Conservation (phyloP, 2,329 filamentous ascomycete genomes). For the Mycosphaerelloides madeirae region DNA sequence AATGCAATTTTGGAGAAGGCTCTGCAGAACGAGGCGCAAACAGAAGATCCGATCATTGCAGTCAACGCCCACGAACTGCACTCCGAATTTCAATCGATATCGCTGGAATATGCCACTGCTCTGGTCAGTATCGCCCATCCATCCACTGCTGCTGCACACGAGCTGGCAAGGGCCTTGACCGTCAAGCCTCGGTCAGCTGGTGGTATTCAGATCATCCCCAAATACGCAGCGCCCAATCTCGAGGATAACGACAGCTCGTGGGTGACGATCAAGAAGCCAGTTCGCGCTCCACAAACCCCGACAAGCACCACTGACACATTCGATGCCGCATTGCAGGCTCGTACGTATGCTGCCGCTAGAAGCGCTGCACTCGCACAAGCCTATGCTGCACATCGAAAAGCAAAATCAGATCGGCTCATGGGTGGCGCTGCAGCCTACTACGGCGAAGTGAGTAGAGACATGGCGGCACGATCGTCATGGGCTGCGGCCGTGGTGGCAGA, state of each 20-base stretch:
- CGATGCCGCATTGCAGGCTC: not conserved
- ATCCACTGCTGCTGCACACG: constrained; percentile 54
- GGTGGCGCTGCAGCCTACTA: constrained; percentile 74
- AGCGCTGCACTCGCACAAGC: constrained; percentile 55
- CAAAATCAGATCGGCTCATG: constrained; percentile 67
- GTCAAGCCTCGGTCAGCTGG: constrained; percentile 35
- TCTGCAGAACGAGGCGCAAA: constrained; percentile 7
- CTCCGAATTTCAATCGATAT: constrained; percentile 51
- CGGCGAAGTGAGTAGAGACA: constrained; percentile 63
- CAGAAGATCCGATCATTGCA: constrained; percentile 18
- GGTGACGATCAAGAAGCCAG: not conserved
- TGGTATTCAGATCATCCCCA: constrained; percentile 45
- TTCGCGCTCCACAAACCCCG: constrained; percentile 10
- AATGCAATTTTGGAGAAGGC: constrained; percentile 46
- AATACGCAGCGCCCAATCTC: constrained; percentile 41
- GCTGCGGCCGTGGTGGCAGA: constrained; percentile 66
- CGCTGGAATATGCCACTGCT: constrained; percentile 45
- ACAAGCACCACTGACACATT: constrained; percentile 25
- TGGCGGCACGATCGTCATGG: constrained; percentile 53
- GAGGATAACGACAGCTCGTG: constrained; percentile 23
- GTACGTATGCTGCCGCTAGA: constrained; percentile 44
- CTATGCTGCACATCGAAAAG: constrained; percentile 53
- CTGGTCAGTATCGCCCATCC: constrained; percentile 55
- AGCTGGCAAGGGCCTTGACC: constrained; percentile 54
- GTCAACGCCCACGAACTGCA: constrained; percentile 50